Evolutionary conservation across 2,329 filamentous ascomycete species (phyloP).

Genomic region (Penicillium sp.): DNA sequence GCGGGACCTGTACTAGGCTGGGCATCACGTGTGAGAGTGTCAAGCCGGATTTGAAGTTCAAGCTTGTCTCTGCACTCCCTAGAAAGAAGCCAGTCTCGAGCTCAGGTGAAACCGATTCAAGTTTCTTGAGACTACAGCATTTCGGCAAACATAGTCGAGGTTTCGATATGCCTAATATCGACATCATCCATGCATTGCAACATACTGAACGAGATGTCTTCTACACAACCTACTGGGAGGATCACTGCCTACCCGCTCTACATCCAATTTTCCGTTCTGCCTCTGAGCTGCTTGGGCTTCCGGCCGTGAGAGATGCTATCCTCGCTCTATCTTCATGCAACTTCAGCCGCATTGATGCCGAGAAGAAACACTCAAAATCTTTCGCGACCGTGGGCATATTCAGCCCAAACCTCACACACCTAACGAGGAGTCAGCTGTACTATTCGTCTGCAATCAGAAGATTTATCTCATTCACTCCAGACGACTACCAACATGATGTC

Average conservation of each 20-base stretch:
- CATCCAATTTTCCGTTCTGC: constrained; percentile 21
- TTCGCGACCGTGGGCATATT: constrained; percentile 1
- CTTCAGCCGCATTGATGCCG: constrained; percentile 17
- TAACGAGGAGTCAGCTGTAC: constrained; percentile 25
- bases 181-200: constrained; percentile 20
- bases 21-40: constrained; percentile 17
- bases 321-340: constrained; percentile 24
- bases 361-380: constrained; percentile 6
- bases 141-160: not conserved
- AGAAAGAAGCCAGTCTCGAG: not conserved
- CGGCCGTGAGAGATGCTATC: constrained; percentile 17
- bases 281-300: not conserved
- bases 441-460: constrained; percentile 24
- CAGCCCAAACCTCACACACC: constrained; percentile 21
- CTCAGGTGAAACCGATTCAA: not conserved
- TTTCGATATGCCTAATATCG: not conserved
- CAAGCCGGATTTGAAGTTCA: constrained; percentile 15
- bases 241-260: constrained; percentile 23
- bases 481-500: constrained; percentile 7
- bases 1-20: constrained; percentile 24
- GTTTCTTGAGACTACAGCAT: no score
- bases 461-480: constrained; percentile 9
- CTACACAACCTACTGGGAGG: constrained; percentile 28
- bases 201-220: constrained; percentile 24
- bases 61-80: not conserved